A percentile compares a stretch with the other conserved stretches of the same genome.
Conservation (phyloP, 148 eudicot genomes). For the Polygonum aviculare region DNA sequence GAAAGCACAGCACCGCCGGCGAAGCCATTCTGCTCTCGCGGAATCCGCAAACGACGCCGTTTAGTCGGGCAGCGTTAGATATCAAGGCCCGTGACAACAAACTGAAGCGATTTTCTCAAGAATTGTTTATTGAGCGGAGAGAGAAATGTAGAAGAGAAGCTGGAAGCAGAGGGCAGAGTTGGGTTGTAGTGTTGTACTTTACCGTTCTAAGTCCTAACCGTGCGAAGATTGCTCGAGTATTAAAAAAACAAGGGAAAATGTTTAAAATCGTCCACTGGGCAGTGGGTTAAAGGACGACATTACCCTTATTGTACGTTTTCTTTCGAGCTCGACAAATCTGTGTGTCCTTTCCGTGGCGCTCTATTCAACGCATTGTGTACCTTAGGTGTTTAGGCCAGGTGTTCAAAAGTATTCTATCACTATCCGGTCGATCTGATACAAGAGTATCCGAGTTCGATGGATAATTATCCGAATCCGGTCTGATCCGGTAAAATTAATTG, state of each 20-base stretch:
- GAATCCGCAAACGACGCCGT: neutral
- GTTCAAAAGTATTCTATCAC: too few species aligned
- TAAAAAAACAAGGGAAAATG: neutral
- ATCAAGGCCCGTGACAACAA: neutral
- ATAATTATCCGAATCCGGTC: too few species aligned
- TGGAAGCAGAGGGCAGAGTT: too few species aligned
- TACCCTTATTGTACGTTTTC: neutral
- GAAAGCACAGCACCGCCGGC: conserved; percentile 2
- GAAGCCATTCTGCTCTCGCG: neutral
- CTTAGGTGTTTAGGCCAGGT: too few species aligned
- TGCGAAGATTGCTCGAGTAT: neutral
- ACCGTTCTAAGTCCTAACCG: neutral
- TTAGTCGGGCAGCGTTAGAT: neutral
- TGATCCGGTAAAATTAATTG: too few species aligned
- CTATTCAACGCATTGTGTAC: too few species aligned
- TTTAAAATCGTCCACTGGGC: neutral
- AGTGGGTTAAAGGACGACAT: neutral
- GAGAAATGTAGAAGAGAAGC: neutral
- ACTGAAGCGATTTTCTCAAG: neutral
- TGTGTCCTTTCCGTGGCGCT: too few species aligned
- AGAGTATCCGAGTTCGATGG: too few species aligned
- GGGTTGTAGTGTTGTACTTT: neutral
- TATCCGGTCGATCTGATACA: too few species aligned
- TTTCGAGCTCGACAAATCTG: too few species aligned
- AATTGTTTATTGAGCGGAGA: neutral